These are phyloP conservation scores for Rosa lucieae DNA, from an alignment of 306 rosid species.

Conservation along the genomic window DNA sequence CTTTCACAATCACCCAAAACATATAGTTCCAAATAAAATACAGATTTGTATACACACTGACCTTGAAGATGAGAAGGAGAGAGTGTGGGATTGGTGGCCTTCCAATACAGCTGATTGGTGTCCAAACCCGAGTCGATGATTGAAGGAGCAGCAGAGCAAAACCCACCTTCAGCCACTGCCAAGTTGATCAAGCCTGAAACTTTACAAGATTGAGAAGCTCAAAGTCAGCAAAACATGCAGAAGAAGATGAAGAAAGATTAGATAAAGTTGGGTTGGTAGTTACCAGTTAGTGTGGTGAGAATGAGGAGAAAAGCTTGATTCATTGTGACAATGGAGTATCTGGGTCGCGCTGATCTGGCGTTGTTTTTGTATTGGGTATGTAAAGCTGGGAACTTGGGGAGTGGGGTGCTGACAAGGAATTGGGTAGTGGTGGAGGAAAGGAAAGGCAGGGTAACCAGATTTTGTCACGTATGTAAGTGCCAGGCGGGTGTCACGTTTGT, in stretches of 20 bases:
- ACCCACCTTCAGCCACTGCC: slow-evolving; percentile 50
- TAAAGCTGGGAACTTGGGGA: background rate
- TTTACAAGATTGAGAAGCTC: slow-evolving; percentile 8
- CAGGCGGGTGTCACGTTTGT: background rate
- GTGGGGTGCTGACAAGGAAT: background rate
- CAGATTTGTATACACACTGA: slow-evolving; percentile 26
- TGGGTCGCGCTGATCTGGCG: background rate
- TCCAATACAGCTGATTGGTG: slow-evolving; percentile 59
- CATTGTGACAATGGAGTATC: background rate
- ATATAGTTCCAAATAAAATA: background rate
- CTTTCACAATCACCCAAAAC: background rate
- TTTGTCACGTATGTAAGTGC: background rate
- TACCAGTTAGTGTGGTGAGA: slow-evolving; percentile 37
- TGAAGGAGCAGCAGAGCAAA: slow-evolving; percentile 76
- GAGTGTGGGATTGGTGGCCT: slow-evolving; percentile 63
- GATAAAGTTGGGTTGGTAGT: slow-evolving; percentile 20
- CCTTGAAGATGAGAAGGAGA: slow-evolving; percentile 84
- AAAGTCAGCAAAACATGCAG: slow-evolving; percentile 10
- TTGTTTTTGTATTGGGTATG: background rate
- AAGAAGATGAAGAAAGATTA: background rate
- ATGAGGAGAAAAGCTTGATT: slow-evolving; percentile 5
- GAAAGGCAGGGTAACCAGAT: background rate
- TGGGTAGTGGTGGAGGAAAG: background rate
- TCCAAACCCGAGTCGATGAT: slow-evolving; percentile 30
- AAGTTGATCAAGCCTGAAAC: slow-evolving; percentile 52